phyloP scores from a whole-genome alignment of 116 monocot genomes.

The Posidonia oceanica region DNA sequence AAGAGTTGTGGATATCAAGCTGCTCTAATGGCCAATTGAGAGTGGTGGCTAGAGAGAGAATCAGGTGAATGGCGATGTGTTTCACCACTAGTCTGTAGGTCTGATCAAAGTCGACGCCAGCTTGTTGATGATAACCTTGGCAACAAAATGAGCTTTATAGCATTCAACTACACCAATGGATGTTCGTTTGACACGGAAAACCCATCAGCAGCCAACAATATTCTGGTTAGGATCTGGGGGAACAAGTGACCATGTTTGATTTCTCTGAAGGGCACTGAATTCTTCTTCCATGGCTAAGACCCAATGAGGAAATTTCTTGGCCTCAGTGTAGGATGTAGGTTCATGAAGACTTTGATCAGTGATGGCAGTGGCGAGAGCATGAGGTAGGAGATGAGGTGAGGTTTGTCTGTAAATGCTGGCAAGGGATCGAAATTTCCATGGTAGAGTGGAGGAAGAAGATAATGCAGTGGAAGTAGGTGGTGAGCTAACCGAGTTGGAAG shows the following conservation, averaged over 20 bases:
- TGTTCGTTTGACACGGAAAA: background rate
- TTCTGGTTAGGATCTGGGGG: background rate
- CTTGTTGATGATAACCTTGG: no score
- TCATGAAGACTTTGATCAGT: no score
- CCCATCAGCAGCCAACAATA: no score
- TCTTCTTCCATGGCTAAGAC: background rate
- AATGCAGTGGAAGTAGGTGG: background rate
- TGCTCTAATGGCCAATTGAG: background rate
- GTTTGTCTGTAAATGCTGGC: no score
- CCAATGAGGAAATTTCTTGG: background rate
- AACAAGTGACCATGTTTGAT: constrained; percentile 3
- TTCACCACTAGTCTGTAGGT: no score
- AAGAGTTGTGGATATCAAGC: background rate
- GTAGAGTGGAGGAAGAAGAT: background rate
- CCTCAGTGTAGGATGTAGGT: background rate
- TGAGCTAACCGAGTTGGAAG: no score
- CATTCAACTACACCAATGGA: background rate
- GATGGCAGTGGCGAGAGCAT: background rate
- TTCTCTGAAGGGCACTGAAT: background rate
- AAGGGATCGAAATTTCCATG: no score
- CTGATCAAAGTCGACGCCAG: background rate
- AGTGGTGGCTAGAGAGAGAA: background rate
- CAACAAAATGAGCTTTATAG: background rate
- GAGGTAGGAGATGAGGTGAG: no score
- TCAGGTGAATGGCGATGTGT: no score